Percentiles rank a stretch among this genome's conserved stretches.
Conservation (phyloP, 805 yeast genomes). For the Wilhelminamyces savonicus region DNA sequence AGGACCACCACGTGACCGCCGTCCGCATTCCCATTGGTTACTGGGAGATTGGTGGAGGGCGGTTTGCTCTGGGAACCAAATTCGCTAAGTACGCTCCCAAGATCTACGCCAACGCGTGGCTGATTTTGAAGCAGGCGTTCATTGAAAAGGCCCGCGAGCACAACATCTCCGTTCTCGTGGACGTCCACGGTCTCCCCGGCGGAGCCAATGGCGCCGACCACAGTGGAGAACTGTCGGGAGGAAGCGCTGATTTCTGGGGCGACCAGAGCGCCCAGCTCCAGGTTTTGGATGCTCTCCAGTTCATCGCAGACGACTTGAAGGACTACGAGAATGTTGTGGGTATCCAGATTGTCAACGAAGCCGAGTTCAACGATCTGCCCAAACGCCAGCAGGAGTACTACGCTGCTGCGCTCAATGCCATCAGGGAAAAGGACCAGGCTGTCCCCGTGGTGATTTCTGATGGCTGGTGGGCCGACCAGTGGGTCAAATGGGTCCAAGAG, state of each 20-base stretch:
- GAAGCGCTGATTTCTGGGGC: conserved; percentile 61
- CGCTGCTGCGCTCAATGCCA: conserved; percentile 51
- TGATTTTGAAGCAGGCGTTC: conserved; percentile 41
- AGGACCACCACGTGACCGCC: conserved; percentile 62
- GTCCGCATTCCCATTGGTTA: conserved; percentile 87
- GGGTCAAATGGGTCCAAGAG: conserved; percentile 60
- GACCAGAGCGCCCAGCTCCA: conserved; percentile 32
- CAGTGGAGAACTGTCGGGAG: conserved; percentile 22
- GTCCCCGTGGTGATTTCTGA: conserved; percentile 82
- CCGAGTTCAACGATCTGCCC: conserved; percentile 51
- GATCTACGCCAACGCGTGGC: conserved; percentile 77
- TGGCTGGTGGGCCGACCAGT: conserved; percentile 87
- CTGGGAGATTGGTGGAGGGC: conserved; percentile 74
- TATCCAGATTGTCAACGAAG: conserved; percentile 81
- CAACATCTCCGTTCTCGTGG: conserved; percentile 72
- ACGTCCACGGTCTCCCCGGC: conserved; percentile 84
- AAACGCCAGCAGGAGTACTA: conserved; percentile 56
- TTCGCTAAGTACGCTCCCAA: conserved; percentile 42
- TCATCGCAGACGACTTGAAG: conserved; percentile 55
- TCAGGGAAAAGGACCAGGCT: conserved; percentile 47
- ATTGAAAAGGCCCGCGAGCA: conserved; percentile 54
- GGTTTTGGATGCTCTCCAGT: conserved; percentile 48
- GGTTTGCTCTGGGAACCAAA: conserved; percentile 52
- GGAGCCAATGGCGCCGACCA: conserved; percentile 37
- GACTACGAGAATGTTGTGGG: conserved; percentile 67